Percentiles rank a stretch among this genome's conserved stretches.
Evolutionary conservation across 2,329 filamentous ascomycete species (phyloP).

Genomic region (Nemania serpens): DNA sequence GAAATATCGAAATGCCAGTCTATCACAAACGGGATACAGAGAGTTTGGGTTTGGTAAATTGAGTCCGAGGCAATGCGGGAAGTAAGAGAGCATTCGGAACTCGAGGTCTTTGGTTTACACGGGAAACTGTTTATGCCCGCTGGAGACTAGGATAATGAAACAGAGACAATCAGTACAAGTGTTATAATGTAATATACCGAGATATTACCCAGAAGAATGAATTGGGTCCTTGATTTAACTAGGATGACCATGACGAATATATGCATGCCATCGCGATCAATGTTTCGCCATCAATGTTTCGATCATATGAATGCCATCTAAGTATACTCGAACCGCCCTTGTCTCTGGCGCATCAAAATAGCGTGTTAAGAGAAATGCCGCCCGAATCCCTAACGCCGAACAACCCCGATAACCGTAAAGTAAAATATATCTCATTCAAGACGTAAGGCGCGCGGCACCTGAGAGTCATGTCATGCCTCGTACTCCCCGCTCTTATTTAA

Average conservation of each 20-base stretch:
- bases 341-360: neutral
- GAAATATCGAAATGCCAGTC: too few relatives aligned
- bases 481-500: neutral
- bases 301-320: neutral
- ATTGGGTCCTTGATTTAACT: too few relatives aligned
- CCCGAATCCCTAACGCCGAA: constrained; percentile 12
- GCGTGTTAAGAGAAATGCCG: neutral
- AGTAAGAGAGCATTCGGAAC: too few relatives aligned
- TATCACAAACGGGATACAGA: too few relatives aligned
- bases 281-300: neutral
- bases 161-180: too few relatives aligned
- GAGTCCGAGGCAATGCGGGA: too few relatives aligned
- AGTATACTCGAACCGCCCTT: constrained; percentile 5
- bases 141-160: too few relatives aligned
- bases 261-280: neutral
- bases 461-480: neutral
- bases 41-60: too few relatives aligned
- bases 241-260: too few relatives aligned
- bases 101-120: too few relatives aligned
- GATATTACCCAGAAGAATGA: neutral
- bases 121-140: too few relatives aligned
- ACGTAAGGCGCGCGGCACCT: neutral
- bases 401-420: constrained; percentile 4
- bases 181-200: neutral
- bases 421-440: neutral